phyloP scores from a whole-genome alignment of 2,329 filamentous ascomycete genomes.

The Lasiodiplodia hormozganensis region DNA sequence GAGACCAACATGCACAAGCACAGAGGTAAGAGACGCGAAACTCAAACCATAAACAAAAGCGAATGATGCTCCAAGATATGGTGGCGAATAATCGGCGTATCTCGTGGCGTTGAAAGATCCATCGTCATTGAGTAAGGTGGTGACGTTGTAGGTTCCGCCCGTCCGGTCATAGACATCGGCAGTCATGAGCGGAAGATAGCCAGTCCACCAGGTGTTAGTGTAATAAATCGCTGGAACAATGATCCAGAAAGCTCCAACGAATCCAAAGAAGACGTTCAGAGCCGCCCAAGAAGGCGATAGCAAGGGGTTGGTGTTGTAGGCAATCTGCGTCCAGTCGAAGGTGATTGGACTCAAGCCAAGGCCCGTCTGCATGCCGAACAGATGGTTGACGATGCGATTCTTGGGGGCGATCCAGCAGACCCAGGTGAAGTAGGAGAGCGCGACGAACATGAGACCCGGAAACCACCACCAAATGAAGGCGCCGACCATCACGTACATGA shows the following conservation, averaged over 20 bases:
- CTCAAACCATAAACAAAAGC: constrained; percentile 47
- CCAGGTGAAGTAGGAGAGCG: constrained; percentile 37
- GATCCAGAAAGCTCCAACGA: constrained; percentile 54
- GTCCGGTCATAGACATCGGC: constrained; percentile 70
- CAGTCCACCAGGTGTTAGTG: constrained; percentile 62
- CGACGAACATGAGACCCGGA: constrained; percentile 35
- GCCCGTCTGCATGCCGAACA: constrained; percentile 38
- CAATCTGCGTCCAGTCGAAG: constrained; percentile 39
- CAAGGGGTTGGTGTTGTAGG: constrained; percentile 32
- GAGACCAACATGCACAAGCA: constrained; percentile 48
- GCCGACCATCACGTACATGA: constrained; percentile 34
- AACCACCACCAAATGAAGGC: constrained; percentile 40
- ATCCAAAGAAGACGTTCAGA: constrained; percentile 53
- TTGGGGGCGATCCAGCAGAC: constrained; percentile 40
- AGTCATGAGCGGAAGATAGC: constrained; percentile 27
- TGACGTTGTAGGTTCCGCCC: constrained; percentile 68
- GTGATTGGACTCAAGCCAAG: constrained; percentile 37
- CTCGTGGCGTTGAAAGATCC: constrained; percentile 43
- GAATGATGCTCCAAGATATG: constrained; percentile 48
- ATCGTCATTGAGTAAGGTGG: constrained; percentile 39
- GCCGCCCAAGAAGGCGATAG: constrained; percentile 47
- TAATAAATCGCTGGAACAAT: constrained; percentile 54
- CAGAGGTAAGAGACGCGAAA: constrained; percentile 39
- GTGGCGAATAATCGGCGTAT: constrained; percentile 50
- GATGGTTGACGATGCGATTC: constrained; percentile 38